phyloP scores from a whole-genome alignment of 768 basidiomycete genomes.

The Tricholoma saponaceum region DNA sequence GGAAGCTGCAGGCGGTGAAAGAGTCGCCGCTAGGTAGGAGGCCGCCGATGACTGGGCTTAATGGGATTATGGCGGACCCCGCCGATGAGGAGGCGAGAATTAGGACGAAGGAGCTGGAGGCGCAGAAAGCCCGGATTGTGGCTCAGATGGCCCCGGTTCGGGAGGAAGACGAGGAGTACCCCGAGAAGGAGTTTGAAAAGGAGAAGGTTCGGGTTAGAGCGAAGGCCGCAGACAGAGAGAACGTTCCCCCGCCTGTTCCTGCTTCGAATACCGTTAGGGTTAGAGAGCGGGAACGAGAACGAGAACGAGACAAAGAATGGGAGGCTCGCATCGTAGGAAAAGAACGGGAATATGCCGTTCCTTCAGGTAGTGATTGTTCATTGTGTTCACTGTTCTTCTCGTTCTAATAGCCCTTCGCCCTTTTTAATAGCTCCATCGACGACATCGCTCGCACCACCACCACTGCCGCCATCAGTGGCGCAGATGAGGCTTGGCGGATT shows the following conservation, averaged over 20 bases:
- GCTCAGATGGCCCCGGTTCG: slow-evolving; percentile 82
- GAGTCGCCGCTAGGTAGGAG: slow-evolving; percentile 52
- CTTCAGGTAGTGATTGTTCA: slow-evolving; percentile 6
- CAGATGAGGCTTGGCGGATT: slow-evolving; percentile 46
- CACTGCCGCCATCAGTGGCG: slow-evolving; percentile 13
- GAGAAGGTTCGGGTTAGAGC: slow-evolving; percentile 20
- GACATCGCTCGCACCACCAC: slow-evolving; percentile 12
- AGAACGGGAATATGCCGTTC: slow-evolving; percentile 1
- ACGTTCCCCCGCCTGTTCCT: slow-evolving; percentile 20
- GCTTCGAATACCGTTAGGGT: slow-evolving; percentile 4
- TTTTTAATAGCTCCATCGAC: slow-evolving; percentile 5
- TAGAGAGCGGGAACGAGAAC: slow-evolving; percentile 11
- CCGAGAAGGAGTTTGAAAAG: slow-evolving; percentile 19
- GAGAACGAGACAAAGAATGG: slow-evolving; percentile 8
- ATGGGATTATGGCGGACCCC: slow-evolving; percentile 39
- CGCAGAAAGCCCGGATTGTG: slow-evolving; percentile 90
- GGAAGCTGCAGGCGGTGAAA: slow-evolving; percentile 56
- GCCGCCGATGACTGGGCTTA: slow-evolving; percentile 33
- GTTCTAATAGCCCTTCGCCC: not conserved
- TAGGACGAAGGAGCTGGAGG: slow-evolving; percentile 75
- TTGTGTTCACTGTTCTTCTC: not conserved
- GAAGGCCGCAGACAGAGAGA: slow-evolving; percentile 25
- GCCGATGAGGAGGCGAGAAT: slow-evolving; percentile 31
- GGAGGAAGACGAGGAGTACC: slow-evolving; percentile 40
- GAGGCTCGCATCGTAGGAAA: slow-evolving; percentile 3